Evolutionary conservation across 2,329 filamentous ascomycete species (phyloP), one percentile per base, ranked within the genome.

Genomic region (Lomentospora prolificans): DNA sequence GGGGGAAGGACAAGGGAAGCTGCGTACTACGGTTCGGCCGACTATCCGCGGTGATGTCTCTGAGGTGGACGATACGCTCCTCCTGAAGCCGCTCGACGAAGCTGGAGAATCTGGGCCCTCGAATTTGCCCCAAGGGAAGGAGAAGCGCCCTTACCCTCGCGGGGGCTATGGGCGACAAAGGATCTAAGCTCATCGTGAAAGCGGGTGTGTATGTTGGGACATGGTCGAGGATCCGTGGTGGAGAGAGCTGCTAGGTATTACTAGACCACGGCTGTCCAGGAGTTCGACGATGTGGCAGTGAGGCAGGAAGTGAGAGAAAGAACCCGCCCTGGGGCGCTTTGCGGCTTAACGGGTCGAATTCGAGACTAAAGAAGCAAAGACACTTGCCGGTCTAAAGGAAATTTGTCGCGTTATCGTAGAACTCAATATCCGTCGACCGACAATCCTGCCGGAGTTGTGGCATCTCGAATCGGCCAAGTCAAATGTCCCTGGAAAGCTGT

Each of bases 111-210:
- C 88, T 82, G 55, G 87, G 85, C 59, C 85, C 82, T 68, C 85
- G 91, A 69, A 97, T 94, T 66, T 82, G 86, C 55, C 92, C 92
- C 62, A 95, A 78, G 55, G 94, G 94, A 59, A 97, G 76, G 58
- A 96, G 81, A 63, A 96, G 81, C 60, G 87, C 89, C 75, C 89
- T 88, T 67, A 97, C 84, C 79, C 89, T 87, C 74, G 90, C 92
- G 68, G 90, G 90, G 71, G 91, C 88, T 75, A 91, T 84, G 71
- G 92, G 90, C 69, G 91, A 87, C 70, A 96, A 82, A 71, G 89
- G 85, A 77, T 96, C 92, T 73, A 88, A 80, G 75, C 82, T 86
- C 90, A 95, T 95, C 68, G 73, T 86, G 27, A 44, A 44, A 41
- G n/a, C 14, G 17, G 22, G 9, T 17, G 27, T 33, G 17, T 25